Evolutionary conservation across 441 rosid species (phyloP), one percentile per base, ranked within the genome.

Genomic region (Gossypium davidsonii): DNA sequence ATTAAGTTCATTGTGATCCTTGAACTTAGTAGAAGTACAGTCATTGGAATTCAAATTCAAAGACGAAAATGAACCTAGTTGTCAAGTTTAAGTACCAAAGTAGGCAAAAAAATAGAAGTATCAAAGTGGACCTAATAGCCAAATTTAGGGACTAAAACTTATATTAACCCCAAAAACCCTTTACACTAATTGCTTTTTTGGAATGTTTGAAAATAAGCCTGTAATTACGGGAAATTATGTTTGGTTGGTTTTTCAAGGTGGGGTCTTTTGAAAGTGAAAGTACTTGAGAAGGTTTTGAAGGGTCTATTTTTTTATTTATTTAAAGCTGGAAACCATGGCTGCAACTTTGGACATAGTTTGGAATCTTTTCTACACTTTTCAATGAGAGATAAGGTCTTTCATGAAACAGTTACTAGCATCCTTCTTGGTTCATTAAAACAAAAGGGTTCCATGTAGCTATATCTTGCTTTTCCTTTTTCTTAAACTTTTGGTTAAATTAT

Each of bases 241-340:
- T 6, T 21, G 25, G 34, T 48, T 67, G 25, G 34, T 61, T 62
- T 51, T 55, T 72, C 39, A 39, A 21, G 67, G 74, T 76, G 81
- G 67, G 70, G 56, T 57, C 23, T 11, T 55, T 3, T 69, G 62
- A 69, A 52, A 69, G 61, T 53, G 62, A 26, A 49, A 49, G 25
- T 15, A 49, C 28, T 67, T 67, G 44, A 67, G 25, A 25, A n/a
- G 44, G 1, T 10, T 49, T 67, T 25, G 1, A 0, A 5, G 39
- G 21, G 44, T 60, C 7, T 42, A 2, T 53, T 55, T 55, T 55
- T 44, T 11, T 44, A 11, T 9, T 9, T 11, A 44, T 9, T 18
- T 18, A 17, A 69, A 69, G 23, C 73, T 69, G 73, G 72, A 52
- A 52, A 34, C 17, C 72, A 69, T 52, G 17, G 12, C 59, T 15